Evolutionary conservation across 495 filamentous ascomycete species (phyloP).

Genomic region (Xylaria castorea): DNA sequence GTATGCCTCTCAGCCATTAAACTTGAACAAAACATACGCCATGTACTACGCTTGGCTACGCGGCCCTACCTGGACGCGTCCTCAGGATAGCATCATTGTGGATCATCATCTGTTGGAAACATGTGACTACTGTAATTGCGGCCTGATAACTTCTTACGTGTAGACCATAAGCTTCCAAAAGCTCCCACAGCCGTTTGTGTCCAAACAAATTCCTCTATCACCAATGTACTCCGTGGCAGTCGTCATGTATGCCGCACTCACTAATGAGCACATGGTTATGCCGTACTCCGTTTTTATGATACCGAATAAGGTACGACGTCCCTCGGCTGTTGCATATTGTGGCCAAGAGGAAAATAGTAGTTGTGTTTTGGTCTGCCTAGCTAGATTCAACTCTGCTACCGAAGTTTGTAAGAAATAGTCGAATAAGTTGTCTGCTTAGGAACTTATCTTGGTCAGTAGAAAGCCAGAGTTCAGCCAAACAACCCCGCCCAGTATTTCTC

Average conservation of each 20-base stretch:
- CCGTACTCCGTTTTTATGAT: neutral
- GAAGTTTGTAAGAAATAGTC: neutral
- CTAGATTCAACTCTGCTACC: neutral
- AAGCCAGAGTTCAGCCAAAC: neutral
- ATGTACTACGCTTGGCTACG: conserved; percentile 9
- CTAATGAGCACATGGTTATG: neutral
- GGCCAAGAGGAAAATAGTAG: neutral
- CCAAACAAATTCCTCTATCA: neutral
- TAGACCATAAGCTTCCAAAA: conserved; percentile 13
- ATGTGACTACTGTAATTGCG: neutral
- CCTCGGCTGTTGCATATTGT: neutral
- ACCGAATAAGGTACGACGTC: neutral
- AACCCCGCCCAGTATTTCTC: neutral
- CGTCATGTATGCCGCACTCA: neutral
- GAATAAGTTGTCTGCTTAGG: neutral
- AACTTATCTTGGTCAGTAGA: neutral
- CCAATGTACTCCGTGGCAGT: neutral
- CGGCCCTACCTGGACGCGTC: conserved; percentile 1
- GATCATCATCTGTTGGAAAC: neutral
- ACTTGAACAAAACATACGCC: neutral
- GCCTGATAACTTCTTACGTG: neutral
- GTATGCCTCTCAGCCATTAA: neutral
- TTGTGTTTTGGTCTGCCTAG: neutral
- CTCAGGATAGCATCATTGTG: neutral
- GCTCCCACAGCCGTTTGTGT: neutral